Percentiles rank a stretch among this genome's conserved stretches.
phyloP scores from a whole-genome alignment of 2,329 filamentous ascomycete genomes.

The Claviceps fusiformis region DNA sequence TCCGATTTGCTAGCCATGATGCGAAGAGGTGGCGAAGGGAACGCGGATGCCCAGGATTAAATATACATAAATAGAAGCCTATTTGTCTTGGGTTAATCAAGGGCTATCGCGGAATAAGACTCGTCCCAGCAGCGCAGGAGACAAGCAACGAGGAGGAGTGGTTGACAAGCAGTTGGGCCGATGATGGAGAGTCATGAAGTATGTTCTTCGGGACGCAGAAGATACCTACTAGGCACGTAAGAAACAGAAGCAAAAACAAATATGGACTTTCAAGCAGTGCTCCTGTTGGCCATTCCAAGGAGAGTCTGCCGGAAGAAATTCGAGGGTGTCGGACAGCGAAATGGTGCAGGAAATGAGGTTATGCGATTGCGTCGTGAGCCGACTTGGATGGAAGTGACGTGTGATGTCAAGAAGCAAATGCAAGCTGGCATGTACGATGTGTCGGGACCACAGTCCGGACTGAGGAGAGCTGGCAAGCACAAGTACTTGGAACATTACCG shows the following conservation, averaged over 20 bases:
- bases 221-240: neutral
- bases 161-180: neutral
- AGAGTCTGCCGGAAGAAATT: neutral
- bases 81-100: neutral
- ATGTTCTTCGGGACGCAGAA: neutral
- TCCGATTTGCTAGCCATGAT: slow-evolving; percentile 24
- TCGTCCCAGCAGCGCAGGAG: slow-evolving; percentile 6
- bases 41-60: slow-evolving; percentile 1
- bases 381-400: slow-evolving; percentile 2
- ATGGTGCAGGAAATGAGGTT: neutral
- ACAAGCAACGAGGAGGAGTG: neutral
- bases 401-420: slow-evolving; percentile 7
- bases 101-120: neutral
- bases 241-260: slow-evolving; percentile 9
- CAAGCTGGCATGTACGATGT: slow-evolving; percentile 6
- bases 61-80: neutral
- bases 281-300: slow-evolving; percentile 10
- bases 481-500: neutral
- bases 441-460: neutral
- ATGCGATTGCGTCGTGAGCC: neutral
- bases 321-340: neutral
- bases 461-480: neutral
- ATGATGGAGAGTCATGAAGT: neutral
- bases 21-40: slow-evolving; percentile 6
- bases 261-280: slow-evolving; percentile 7